Conservation (phyloP, 495 filamentous ascomycete species). For the Glutinoglossum americanum region DNA sequence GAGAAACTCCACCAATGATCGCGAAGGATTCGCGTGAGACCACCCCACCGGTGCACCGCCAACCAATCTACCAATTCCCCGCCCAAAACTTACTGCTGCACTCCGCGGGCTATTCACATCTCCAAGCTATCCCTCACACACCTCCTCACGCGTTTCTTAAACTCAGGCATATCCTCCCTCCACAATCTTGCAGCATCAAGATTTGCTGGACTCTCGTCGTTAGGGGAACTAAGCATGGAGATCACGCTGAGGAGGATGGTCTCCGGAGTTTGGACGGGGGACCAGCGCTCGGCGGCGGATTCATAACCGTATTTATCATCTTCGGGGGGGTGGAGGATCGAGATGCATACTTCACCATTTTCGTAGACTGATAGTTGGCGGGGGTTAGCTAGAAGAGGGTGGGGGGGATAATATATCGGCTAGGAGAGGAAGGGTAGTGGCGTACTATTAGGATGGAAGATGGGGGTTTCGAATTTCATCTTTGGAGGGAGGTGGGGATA, state of each 20-base stretch:
- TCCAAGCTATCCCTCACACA: conserved; percentile 69
- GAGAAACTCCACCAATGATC: no score
- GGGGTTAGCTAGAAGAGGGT: no score
- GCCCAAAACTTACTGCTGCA: no score
- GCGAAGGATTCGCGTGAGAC: no score
- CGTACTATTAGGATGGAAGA: conserved; percentile 85
- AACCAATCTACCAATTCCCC: no score
- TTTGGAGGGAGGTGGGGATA: conserved; percentile 84
- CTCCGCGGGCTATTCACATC: no score
- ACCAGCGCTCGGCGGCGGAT: conserved; percentile 78
- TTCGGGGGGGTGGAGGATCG: conserved; percentile 87
- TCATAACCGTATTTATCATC: conserved; percentile 96
- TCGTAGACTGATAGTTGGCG: conserved; percentile 39
- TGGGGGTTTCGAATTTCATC: conserved; percentile 69
- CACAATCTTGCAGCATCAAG: conserved; percentile 77
- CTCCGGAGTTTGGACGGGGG: conserved; percentile 91
- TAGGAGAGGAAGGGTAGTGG: conserved; percentile 1
- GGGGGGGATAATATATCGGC: no score
- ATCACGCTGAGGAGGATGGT: conserved; percentile 85
- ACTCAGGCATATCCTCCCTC: conserved; percentile 66
- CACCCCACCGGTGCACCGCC: no score
- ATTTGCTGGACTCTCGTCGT: conserved; percentile 90
- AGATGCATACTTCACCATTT: conserved; percentile 83
- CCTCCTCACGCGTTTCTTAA: conserved; percentile 50
- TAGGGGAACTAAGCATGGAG: conserved; percentile 78